Conservation (phyloP, 306 rosid species). For the Pterocarpus santalinus region DNA sequence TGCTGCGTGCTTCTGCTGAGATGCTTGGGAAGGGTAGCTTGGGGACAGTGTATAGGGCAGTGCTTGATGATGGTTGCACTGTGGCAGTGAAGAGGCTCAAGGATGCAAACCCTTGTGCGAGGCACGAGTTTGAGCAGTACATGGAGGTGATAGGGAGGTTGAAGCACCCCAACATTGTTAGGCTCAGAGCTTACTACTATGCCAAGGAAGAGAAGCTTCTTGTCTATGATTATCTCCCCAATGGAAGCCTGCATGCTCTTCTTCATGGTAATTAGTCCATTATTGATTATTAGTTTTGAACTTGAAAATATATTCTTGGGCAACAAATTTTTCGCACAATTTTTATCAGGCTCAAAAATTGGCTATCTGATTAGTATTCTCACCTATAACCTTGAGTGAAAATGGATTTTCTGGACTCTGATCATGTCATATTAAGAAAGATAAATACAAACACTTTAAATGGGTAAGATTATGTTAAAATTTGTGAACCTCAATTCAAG, state of each 20-base stretch:
- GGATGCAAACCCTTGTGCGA: constrained; percentile 88
- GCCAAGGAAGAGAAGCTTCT: constrained; percentile 98
- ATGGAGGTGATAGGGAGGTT: constrained; percentile 96
- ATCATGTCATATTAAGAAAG: no score
- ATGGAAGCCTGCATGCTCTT: constrained; percentile 91
- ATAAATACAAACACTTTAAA: no score
- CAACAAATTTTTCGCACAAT: no score
- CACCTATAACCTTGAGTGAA: no score
- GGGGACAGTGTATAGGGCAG: constrained; percentile 93
- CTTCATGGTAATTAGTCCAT: constrained; percentile 75
- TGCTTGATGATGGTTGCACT: constrained; percentile 79
- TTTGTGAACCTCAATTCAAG: not conserved
- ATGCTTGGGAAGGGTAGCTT: constrained; percentile 98
- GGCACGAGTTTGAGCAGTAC: constrained; percentile 92
- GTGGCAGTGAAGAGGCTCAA: constrained; percentile 94
- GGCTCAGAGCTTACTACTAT: constrained; percentile 86
- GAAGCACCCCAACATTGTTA: constrained; percentile 77
- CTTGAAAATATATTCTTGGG: not conserved
- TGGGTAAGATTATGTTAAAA: no score
- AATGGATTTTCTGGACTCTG: no score
- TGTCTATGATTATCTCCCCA: constrained; percentile 92
- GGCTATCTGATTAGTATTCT: no score
- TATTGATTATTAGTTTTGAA: not conserved
- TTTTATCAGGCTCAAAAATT: no score
- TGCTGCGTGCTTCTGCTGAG: constrained; percentile 96